These are phyloP conservation scores for Tylopilus plumbeoviolaceoides DNA, from an alignment of 768 basidiomycete species.

Conservation along the genomic window DNA sequence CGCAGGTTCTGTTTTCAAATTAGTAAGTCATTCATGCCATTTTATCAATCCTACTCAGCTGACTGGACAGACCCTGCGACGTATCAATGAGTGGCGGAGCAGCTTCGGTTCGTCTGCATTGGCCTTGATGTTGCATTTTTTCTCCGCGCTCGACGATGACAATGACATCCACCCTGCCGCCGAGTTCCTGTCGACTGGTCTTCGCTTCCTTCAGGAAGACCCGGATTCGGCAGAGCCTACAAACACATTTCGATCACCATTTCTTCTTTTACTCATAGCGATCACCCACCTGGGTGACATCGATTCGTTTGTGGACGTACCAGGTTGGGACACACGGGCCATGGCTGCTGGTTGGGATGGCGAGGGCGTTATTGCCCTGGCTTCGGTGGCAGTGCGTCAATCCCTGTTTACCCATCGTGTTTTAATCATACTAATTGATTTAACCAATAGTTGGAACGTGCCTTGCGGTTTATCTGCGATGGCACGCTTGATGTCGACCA, in stretches of 20 bases:
- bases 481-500: background rate
- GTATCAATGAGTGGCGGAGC: background rate
- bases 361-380: constrained; percentile 2
- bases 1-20: background rate
- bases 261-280: background rate
- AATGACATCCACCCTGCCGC: background rate
- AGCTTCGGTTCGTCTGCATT: constrained; percentile 2
- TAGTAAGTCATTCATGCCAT: background rate
- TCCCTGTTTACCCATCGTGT: background rate
- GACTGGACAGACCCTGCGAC: background rate
- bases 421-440: background rate
- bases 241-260: background rate
- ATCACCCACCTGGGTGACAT: background rate
- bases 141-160: background rate
- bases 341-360: constrained; percentile 1
- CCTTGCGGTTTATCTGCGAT: background rate
- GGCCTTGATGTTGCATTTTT: constrained; percentile 3
- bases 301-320: background rate
- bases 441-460: background rate
- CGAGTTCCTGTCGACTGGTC: background rate
- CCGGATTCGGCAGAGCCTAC: constrained; percentile 1
- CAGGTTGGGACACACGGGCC: background rate
- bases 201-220: constrained; percentile 1
- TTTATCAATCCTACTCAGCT: background rate
- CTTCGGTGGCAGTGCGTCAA: constrained; percentile 3